Evolutionary conservation across 306 rosid species (phyloP).

Genomic region (Sphenostylis stenocarpa): DNA sequence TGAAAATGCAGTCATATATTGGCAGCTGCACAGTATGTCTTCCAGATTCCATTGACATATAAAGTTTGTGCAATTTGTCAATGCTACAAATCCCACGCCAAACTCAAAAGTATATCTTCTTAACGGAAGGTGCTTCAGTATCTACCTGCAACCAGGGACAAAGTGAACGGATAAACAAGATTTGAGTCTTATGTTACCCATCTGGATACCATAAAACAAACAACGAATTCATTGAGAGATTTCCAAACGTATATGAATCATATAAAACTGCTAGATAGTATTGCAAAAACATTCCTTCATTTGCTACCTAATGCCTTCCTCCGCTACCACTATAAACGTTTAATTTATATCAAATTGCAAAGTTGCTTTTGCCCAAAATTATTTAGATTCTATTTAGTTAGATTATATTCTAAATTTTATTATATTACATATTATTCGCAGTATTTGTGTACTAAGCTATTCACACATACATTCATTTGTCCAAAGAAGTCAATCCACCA

Average conservation of each 20-base stretch:
- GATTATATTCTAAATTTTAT: neutral
- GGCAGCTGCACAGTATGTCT: neutral
- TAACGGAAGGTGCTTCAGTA: neutral
- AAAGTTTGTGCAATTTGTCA: neutral
- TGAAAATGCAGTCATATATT: neutral
- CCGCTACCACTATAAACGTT: too few relatives aligned
- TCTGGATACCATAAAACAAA: neutral
- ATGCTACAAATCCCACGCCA: neutral
- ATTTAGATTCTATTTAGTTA: neutral
- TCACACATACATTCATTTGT: neutral
- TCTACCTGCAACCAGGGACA: conserved; percentile 34
- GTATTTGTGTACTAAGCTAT: neutral
- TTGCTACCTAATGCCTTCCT: too few relatives aligned
- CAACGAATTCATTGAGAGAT: neutral
- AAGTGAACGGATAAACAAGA: neutral
- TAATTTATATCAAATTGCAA: too few relatives aligned
- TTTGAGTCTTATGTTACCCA: neutral
- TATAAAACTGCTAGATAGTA: neutral
- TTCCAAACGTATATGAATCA: neutral
- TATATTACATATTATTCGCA: neutral
- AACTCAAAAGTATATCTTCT: neutral
- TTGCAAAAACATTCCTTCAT: neutral
- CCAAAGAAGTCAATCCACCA: neutral
- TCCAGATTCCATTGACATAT: neutral
- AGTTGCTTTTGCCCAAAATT: neutral